A percentile compares a stretch with the other conserved stretches of the same genome.
Evolutionary conservation across 257 asterid genomes (phyloP).

Genomic region (Solanum pinnatisectum): DNA sequence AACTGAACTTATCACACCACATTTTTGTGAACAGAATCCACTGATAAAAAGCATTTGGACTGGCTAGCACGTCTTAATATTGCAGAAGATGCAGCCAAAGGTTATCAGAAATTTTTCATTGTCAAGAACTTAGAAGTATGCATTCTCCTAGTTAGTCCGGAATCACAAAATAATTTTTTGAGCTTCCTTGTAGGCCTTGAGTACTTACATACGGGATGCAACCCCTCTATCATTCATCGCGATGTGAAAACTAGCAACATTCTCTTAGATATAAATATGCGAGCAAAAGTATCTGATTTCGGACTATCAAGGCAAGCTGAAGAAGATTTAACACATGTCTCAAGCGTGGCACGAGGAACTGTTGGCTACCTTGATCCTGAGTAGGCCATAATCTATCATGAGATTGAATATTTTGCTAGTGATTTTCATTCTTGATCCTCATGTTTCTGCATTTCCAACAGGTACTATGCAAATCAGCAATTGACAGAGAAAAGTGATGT

Average conservation of each 20-base stretch:
- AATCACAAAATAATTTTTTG: neutral
- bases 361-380: conserved; percentile 98
- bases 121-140: neutral
- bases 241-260: conserved; percentile 94
- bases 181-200: conserved; percentile 53
- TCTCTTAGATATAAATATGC: conserved; percentile 82
- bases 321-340: conserved; percentile 82
- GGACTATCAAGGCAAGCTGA: conserved; percentile 98
- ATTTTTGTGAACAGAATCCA: conserved; percentile 31
- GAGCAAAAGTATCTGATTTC: conserved; percentile 97
- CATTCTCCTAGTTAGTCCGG: neutral
- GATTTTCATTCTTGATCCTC: neutral
- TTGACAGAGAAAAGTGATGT: conserved; percentile 93
- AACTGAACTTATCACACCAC: neutral
- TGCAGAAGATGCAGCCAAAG: conserved; percentile 98
- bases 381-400: conserved; percentile 28
- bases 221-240: conserved; percentile 89
- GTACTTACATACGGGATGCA: conserved; percentile 97
- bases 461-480: conserved; percentile 96
- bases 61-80: conserved; percentile 83
- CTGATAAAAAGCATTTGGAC: conserved; percentile 54
- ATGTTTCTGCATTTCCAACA: conserved; percentile 4
- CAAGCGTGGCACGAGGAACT: conserved; percentile 96
- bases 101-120: conserved; percentile 14
- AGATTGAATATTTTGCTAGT: neutral